Base-by-base conservation (phyloP, 2,329 filamentous ascomycete genomes). In the Neodidymelliopsis sp. region DNA sequence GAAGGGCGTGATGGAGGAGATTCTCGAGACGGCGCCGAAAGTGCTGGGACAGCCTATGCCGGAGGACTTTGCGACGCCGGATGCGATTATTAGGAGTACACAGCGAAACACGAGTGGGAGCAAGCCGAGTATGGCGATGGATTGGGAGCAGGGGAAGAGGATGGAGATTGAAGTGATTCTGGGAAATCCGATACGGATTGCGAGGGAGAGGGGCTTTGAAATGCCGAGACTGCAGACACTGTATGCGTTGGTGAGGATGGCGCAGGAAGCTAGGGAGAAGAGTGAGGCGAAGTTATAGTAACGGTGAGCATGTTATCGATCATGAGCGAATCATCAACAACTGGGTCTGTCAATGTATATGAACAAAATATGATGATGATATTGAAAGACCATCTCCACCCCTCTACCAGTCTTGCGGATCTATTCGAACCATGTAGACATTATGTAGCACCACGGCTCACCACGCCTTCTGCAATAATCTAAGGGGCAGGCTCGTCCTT, bases 111-210 rank as follows among this genome's bases (percentile, higher is more conserved):
- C 77, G 24, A 74, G 30, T 65, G 86, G 86, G 0, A 84, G 83
- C 13, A 81, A 82, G 60, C 80, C 73, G 64, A 83, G 67, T 65
- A 90, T 90, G 87, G 75, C 88, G 60, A 71, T 86, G 11, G 87
- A 90, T 64, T 89, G 86, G 85, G 84, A 88, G 69, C 79, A 77
- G 2, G 83, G 84, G 0, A 78, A 84, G 63, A 80, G 80, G 29
- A 79, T 90, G 78, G 87, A 90, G 75, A 67, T 90, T 39, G 87
- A 90, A 71, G 87, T 88, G 25, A 88, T 90, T 29, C 66, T 90
- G 18, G 87, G 87, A 1, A 89, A 90, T 65, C 85, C 87, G 1
- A 82, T 89, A 22, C 75, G 84, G 56, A 84, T 88, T 35, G 87
- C 86, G 8, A 75, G 83, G 57, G 79, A 78, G 42, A 79, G 79